Base-by-base conservation (phyloP, 306 rosid species). In the Corylus heterophylla region DNA sequence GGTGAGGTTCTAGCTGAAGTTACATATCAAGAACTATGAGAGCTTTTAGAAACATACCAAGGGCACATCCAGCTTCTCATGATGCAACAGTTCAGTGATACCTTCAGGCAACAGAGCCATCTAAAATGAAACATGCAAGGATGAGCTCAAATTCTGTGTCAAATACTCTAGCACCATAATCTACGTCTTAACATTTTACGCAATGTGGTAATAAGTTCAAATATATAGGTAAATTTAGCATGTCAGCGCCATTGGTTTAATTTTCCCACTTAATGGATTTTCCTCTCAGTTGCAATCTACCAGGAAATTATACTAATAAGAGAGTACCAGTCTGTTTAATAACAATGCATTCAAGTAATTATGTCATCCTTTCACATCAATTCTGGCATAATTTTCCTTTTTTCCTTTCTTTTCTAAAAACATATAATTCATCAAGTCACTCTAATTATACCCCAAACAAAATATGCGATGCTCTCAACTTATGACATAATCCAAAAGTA, bases 61-160 rank as follows among this genome's bases (percentile, higher is more conserved):
- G 13, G 98, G 98, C 80, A 91, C 91, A 10, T 83, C 73, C 89
- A 92, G 82, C 56, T 81, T 84, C 80, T 84, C 97, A 50, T 95
- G 98, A 83, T 92, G 98, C 89, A 93, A 86, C 69, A 92, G 78
- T 81, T 95, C 97, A 18, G 98, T 95, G 75, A 95, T 92, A 81
- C 98, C 98, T 88, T 95, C 98, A 0, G 98, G 98, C 85, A 95
- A 78, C 68, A 86, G 98, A 80, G 96, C 98, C 98, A 95, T 92
- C 97, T 92, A 93, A 87, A 83, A 95, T 74, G 78, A 45, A 85
- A 85, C 75, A 83, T 69, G 74, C 74, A 79, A 69, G 69, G 52
- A 62, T 71, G 79, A 67, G 75, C 61, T 63, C 47, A 86, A 72
- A 79, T 71, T 69, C 56, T 49, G 73, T 74, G 58, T 54, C 70